Base-by-base conservation (phyloP, 306 rosid species). In the Medicago lupulina region DNA sequence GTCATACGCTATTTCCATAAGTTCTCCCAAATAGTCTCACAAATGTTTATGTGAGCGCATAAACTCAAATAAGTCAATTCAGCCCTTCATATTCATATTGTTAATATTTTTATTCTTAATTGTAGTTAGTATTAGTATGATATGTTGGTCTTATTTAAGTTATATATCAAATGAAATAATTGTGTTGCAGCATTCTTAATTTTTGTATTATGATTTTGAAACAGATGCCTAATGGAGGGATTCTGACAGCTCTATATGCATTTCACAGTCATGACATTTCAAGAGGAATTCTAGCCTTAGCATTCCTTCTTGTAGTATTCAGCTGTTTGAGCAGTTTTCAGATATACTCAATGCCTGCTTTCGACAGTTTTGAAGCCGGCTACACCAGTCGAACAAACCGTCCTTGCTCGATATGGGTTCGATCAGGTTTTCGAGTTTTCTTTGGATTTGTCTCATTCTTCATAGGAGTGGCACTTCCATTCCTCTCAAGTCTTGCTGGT, bases 391-490 rank as follows among this genome's bases (percentile, higher is more conserved):
- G 99, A 8, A 95, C 97, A 0, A 95, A 92, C 70, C 97, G 99
- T 6, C 99, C 99, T 17, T 95, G 99, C 62, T 90, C 99, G 0
- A 88, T 95, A 21, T 95, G 99, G 99, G 97, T 95, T 11, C 81
- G 99, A 14, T 95, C 97, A 54, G 97, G 99, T 77, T 95, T 95
- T 39, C 71, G 99, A 46, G 97, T 95, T 2, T 88, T 95, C 82
- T 95, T 78, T 31, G 97, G 97, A 64, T 95, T 95, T 15, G 79
- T 95, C 40, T 73, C 80, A 65, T 92, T 95, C 87, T 95, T 95
- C 91, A 92, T 92, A 40, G 99, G 99, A 44, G 97, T 95, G 71
- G 99, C 99, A 6, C 97, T 92, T 62, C 99, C 99, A n/a, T 95
- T 95, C 80, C 96, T 95, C 76, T 89, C 99, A 13, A 95, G 99